phyloP scores from a whole-genome alignment of 176 grass and related monocot genomes.

The Eremochloa ophiuroides region DNA sequence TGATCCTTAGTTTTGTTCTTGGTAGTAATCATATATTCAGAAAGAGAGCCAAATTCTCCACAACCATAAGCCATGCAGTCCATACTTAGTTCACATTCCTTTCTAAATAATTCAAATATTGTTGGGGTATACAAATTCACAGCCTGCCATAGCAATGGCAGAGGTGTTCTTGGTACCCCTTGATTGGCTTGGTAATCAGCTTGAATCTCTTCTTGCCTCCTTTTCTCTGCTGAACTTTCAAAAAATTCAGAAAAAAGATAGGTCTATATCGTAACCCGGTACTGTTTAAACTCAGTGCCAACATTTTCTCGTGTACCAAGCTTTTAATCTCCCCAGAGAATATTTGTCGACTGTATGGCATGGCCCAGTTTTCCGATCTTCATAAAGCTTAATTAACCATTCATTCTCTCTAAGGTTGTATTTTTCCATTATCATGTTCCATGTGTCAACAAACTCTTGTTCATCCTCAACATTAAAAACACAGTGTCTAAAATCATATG shows the following conservation, averaged over 20 bases:
- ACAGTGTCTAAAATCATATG: conserved; percentile 68
- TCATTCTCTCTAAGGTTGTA: conserved; percentile 67
- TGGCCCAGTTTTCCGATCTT: conserved; percentile 78
- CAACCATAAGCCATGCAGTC: conserved; percentile 67
- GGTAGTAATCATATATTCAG: conserved; percentile 58
- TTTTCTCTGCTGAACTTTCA: conserved; percentile 50
- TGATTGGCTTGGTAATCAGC: conserved; percentile 73
- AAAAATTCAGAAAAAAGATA: conserved; percentile 51
- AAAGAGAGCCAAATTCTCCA: conserved; percentile 59
- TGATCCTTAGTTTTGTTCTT: conserved; percentile 75
- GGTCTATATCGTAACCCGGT: conserved; percentile 41
- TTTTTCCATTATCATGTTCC: conserved; percentile 67
- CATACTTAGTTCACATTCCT: conserved; percentile 62
- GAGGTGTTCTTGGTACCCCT: conserved; percentile 45
- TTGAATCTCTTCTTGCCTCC: conserved; percentile 62
- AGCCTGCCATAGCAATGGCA: conserved; percentile 76
- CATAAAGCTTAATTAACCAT: conserved; percentile 64
- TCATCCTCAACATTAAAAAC: conserved; percentile 70
- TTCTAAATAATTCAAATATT: conserved; percentile 60
- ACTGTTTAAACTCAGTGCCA: conserved; percentile 34
- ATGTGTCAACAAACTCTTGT: conserved; percentile 68
- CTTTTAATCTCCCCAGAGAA: conserved; percentile 70
- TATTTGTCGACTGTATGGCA: conserved; percentile 41
- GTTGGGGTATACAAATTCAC: conserved; percentile 69
- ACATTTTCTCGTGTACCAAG: conserved; percentile 57